Evolutionary conservation across 306 rosid genomes (phyloP).

Genomic region (Cajanus cajan): DNA sequence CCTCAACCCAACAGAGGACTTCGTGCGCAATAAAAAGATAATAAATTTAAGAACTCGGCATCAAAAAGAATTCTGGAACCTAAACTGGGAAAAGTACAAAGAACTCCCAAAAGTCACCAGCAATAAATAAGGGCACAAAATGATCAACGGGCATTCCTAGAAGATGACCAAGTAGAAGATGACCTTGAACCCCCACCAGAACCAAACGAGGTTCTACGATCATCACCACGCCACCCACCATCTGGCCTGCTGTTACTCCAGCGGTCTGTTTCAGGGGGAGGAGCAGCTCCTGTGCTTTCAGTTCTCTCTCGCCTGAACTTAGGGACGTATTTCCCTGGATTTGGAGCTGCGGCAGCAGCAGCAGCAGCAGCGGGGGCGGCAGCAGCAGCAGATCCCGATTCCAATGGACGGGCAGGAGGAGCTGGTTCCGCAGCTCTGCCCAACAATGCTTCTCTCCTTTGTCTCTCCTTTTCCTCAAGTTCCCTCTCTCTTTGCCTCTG

Average conservation of each 20-base stretch:
- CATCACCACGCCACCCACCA: constrained; percentile 77
- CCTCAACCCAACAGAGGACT: constrained; percentile 23
- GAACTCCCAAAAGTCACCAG: constrained; percentile 28
- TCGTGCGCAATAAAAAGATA: constrained; percentile 13
- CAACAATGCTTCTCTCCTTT: constrained; percentile 57
- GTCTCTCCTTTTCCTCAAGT: constrained; percentile 75
- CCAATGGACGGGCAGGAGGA: constrained; percentile 44
- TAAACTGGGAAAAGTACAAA: constrained; percentile 1
- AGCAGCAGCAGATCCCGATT: constrained; percentile 41
- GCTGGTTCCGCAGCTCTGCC: constrained; percentile 48
- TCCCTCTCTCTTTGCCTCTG: constrained; percentile 84
- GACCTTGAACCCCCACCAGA: constrained; percentile 51
- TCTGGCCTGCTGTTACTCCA: constrained; percentile 51
- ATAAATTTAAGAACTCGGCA: constrained; percentile 31
- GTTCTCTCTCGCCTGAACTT: constrained; percentile 47
- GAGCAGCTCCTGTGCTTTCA: constrained; percentile 42
- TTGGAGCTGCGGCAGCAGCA: constrained; percentile 23
- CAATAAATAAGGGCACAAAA: neutral
- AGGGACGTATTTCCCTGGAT: constrained; percentile 69
- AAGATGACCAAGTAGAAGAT: constrained; percentile 69
- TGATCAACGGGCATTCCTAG: constrained; percentile 60
- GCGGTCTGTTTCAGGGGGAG: constrained; percentile 63
- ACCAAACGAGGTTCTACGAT: constrained; percentile 51
- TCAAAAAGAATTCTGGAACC: constrained; percentile 37
- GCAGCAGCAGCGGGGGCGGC: constrained; percentile 38